Evolutionary conservation across 805 yeast genomes (phyloP).

Genomic region (Tetrapisispora arboricola): DNA sequence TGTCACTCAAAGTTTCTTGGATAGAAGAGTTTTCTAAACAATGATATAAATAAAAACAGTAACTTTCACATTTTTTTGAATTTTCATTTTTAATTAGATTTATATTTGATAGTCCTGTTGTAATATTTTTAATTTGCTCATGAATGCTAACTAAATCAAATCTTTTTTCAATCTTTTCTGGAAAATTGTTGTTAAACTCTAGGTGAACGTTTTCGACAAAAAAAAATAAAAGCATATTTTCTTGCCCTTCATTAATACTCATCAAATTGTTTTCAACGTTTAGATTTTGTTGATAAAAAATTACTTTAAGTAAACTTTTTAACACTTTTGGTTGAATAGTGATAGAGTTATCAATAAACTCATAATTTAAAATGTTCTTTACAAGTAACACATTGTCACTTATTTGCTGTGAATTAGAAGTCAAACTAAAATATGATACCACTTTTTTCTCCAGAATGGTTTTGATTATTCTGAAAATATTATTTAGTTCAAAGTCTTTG

Average conservation of each 20-base stretch:
- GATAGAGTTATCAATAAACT: slow-evolving; percentile 14
- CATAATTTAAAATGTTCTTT: slow-evolving; percentile 16
- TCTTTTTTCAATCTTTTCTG: slow-evolving; percentile 20
- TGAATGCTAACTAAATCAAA: slow-evolving; percentile 17
- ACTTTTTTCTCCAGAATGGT: not conserved
- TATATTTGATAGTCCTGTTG: not conserved
- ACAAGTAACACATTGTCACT: slow-evolving; percentile 6
- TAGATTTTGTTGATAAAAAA: slow-evolving; percentile 12
- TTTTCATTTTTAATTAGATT: not conserved
- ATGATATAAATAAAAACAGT: slow-evolving; percentile 9
- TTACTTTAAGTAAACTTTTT: slow-evolving; percentile 16
- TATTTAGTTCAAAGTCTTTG: not conserved
- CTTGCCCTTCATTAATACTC: slow-evolving; percentile 15
- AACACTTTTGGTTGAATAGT: slow-evolving; percentile 17
- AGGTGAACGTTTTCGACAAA: slow-evolving; percentile 11
- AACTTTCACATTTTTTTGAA: not conserved
- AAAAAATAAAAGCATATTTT: slow-evolving; percentile 16
- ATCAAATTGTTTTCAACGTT: not conserved
- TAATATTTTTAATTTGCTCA: not conserved
- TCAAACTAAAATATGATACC: not conserved
- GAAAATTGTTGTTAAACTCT: not conserved
- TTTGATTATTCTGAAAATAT: slow-evolving; percentile 4
- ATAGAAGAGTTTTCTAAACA: slow-evolving; percentile 12
- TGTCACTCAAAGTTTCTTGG: too few relatives aligned
- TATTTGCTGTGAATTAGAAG: not conserved